phyloP scores from a whole-genome alignment of 2,329 filamentous ascomycete genomes.

The Trichoderma sp. region DNA sequence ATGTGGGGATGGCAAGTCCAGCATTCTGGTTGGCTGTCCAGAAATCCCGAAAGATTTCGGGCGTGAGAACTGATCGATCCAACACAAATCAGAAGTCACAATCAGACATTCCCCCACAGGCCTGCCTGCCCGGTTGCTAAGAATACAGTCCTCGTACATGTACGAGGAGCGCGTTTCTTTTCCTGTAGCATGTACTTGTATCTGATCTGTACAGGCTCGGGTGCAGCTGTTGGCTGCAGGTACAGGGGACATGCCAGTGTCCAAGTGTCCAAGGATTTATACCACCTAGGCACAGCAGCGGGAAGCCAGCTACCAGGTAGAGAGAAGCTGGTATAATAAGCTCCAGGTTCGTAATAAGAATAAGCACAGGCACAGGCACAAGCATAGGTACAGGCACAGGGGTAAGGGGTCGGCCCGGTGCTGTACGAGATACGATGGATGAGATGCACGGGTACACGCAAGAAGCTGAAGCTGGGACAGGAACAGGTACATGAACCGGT shows the following conservation, averaged over 20 bases:
- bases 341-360: not conserved
- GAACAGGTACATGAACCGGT: not conserved
- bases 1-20: not conserved
- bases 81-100: not conserved
- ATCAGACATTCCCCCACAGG: slow-evolving; percentile 3
- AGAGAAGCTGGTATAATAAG: not conserved
- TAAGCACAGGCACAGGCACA: not conserved
- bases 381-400: not conserved
- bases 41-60: not conserved
- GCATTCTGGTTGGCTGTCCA: not conserved
- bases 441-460: not conserved
- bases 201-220: not conserved
- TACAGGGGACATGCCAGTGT: not conserved
- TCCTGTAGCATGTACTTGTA: not conserved
- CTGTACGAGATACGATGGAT: not conserved
- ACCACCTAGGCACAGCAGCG: not conserved
- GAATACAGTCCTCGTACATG: not conserved
- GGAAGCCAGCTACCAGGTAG: not conserved
- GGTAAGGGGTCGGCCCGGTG: not conserved
- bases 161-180: not conserved
- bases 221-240: not conserved
- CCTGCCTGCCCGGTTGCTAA: not conserved
- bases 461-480: not conserved
- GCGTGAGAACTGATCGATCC: slow-evolving; percentile 13
- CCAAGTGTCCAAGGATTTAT: not conserved